Percentiles rank a stretch among this genome's conserved stretches.
phyloP scores from a whole-genome alignment of 2,329 filamentous ascomycete species.

The Verticillium klebahnii region DNA sequence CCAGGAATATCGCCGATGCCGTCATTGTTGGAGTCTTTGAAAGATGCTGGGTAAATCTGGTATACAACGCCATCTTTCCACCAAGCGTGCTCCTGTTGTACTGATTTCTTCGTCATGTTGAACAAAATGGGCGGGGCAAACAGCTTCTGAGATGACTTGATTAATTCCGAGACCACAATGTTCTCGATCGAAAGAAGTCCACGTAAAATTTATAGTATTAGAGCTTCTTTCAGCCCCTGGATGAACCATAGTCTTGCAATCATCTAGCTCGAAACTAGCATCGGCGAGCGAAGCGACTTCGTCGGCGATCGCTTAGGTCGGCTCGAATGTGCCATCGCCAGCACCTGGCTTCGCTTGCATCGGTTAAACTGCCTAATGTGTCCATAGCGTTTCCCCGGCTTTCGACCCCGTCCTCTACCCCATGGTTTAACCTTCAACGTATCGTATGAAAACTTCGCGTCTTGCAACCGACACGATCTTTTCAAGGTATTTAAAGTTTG shows the following conservation, averaged over 20 bases:
- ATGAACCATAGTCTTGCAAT: no score
- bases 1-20: constrained; percentile 49
- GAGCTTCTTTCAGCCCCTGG: no score
- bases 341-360: background rate
- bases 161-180: no score
- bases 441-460: background rate
- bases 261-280: no score
- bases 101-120: no score
- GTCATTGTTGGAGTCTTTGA: constrained; percentile 50
- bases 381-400: background rate
- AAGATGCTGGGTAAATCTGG: constrained; percentile 53
- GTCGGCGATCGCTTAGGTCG: background rate
- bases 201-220: no score
- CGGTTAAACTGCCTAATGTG: background rate
- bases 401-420: background rate
- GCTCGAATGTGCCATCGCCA: background rate
- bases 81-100: constrained; percentile 25
- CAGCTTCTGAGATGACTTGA: no score
- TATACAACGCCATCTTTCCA: constrained; percentile 52
- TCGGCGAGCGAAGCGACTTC: no score
- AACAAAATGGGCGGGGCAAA: no score
- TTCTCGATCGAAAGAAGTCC: no score
- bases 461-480: background rate
- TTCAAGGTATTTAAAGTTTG: background rate
- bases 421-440: background rate